These are phyloP conservation scores for Fusarium cicatricum DNA, from an alignment of 2,329 filamentous ascomycete genomes.

Conservation along the genomic window DNA sequence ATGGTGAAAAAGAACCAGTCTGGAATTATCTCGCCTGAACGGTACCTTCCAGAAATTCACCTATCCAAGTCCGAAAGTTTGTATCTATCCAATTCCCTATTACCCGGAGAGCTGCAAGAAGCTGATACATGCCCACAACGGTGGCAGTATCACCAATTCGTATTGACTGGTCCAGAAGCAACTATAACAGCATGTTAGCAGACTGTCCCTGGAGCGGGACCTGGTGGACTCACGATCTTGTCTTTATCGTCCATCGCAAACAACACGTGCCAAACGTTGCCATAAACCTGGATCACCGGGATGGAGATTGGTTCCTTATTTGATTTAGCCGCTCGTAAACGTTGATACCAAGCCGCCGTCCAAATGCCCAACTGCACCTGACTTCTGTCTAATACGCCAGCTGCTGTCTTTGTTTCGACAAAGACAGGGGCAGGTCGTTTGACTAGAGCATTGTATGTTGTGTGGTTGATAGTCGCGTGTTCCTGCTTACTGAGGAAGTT, in stretches of 20 bases:
- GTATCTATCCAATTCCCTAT: constrained; percentile 1
- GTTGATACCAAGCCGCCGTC: constrained; percentile 6
- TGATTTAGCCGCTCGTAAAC: background rate
- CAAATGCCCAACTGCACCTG: constrained; percentile 6
- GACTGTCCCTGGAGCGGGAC: too few species aligned
- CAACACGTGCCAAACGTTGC: constrained; percentile 3
- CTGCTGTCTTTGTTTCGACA: constrained; percentile 6
- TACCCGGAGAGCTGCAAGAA: background rate
- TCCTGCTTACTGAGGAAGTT: background rate
- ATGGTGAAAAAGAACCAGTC: too few species aligned
- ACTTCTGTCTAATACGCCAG: background rate
- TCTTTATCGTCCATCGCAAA: constrained; percentile 1
- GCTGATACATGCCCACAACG: constrained; percentile 6
- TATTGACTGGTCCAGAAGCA: constrained; percentile 1
- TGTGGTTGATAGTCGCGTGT: constrained; percentile 5
- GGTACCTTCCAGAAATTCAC: background rate
- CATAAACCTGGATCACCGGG: constrained; percentile 4
- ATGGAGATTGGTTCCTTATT: background rate
- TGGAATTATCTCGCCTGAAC: too few species aligned
- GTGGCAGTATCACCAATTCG: constrained; percentile 5
- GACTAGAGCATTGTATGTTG: background rate
- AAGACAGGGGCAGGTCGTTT: constrained; percentile 3
- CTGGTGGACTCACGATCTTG: background rate
- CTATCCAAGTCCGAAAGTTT: background rate
- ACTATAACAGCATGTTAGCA: too few species aligned